Base-by-base conservation (phyloP, 176 grass and related monocot species). In the Puya raimondii region DNA sequence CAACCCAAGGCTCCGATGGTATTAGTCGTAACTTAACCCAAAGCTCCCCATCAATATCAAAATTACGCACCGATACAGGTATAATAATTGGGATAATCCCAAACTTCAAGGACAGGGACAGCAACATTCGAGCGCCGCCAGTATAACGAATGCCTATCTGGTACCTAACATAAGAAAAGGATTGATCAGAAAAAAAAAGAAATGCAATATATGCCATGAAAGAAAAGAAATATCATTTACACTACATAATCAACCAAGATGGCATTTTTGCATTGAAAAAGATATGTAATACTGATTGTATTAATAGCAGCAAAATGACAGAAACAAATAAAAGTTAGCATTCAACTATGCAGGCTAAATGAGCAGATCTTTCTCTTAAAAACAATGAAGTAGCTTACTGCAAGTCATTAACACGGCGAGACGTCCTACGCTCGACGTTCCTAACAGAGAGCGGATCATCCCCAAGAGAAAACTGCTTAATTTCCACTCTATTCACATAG, bases 81-180 rank as follows among this genome's bases (percentile, higher is more conserved):
- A 96, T 84, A 27, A 84, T 78, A 6, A 97, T 57, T 3, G 89
- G 93, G 9, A 92, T 71, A 27, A 84, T 74, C 57, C 79, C 77
- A 23, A 97, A 97, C 51, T 97, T 97, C 7, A 97, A 78, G 59
- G 89, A 92, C 51, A 96, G 76, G 0, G 89, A 85, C 71, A 97
- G 78, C 47, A 81, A 76, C 93, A 97, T 92, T 67, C 93, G 89
- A 63, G 93, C 93, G 58, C 84, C 86, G 5, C 89, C 93, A 15
- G 93, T 86, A 65, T 97, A 97, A 70, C 93, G 88, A 16, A 97
- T 78, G 66, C 93, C 93, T 11, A 97, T 97, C 68, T 97, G 93
- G 67, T 97, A 92, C 81, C 93, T 97, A 79, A 87, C 79, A 74
- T 42, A 47, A 17, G 1, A 21, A 61, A 59, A 54, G 9, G 20